Evolutionary conservation across 768 basidiomycete genomes (phyloP), one percentile per base, ranked within the genome.

Genomic region (Serendipita sp.): DNA sequence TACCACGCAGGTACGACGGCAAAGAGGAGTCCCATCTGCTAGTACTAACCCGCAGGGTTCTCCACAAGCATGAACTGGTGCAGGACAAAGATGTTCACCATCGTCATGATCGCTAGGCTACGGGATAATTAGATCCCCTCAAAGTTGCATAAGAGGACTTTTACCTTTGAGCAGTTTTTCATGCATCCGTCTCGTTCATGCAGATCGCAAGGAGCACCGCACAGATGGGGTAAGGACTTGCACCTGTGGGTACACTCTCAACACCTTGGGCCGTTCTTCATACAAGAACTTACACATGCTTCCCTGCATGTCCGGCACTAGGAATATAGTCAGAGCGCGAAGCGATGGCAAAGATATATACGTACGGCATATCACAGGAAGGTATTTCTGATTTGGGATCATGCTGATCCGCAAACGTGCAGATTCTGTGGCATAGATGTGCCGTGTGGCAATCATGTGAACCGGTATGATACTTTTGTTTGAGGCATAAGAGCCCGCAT

Each of bases 231-330:
- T 32, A 76, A 77, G 1, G 79, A 75, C 35, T 76, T 72, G 67
- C 84, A 85, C 64, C 85, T 85, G 63, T 16, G 56, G 44, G 10
- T 10, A 3, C 32, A 44, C 41, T 64, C n/a, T 18, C 7, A 23
- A 44, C 66, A 10, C 3, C 16, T 45, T 34, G 5, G 30, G 35
- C 2, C 63, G 44, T 13, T 13, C 3, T 2, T 32, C 15, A 34
- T 60, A 28, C 18, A 58, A 36, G 32, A 7, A 68, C 78, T 58
- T 70, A 83, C 84, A 82, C 76, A 67, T 85, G 83, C 8, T 72
- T 74, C 13, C 81, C 82, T 23, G 77, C 70, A 66, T 85, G 83
- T 0, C 83, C 84, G 34, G 82, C 83, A 28, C 83, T 84, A 66
- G 28, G 4, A 18, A 2, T 34, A 23, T 15, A 8, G n/a, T 52